Base-by-base conservation (phyloP, 768 basidiomycete species). In the Tulasnella sp. region DNA sequence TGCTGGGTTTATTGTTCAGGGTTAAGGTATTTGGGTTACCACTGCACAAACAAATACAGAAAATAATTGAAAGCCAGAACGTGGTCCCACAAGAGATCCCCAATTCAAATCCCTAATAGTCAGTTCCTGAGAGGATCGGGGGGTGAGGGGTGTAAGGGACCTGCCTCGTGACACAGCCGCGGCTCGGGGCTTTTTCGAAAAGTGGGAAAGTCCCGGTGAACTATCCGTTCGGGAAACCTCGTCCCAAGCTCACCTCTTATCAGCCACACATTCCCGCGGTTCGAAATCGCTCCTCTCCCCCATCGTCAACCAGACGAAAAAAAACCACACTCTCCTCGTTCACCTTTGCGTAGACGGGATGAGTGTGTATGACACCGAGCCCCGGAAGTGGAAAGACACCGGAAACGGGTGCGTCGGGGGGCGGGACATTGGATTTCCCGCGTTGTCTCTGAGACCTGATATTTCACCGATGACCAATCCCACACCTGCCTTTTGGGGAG, bases 141-240 rank as follows among this genome's bases (percentile, higher is more conserved):
- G 48, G 62, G 62, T n/a, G n/a, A n/a, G n/a, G n/a, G n/a, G 31
- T 27, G 6, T n/a, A 34, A n/a, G 62, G 27, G 27, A 27, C 34
- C 34, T 12, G 62, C 62, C 62, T 68, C 62, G 62, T 68, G 62
- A 68, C 62, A 68, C 34, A 68, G 62, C 62, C 62, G 62, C 62
- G 62, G 62, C 12, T 68, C 62, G 62, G 62, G 14, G 27, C 27
- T 34, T 5, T 34, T 68, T 68, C 62, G 62, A 27, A 68, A 68
- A 68, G 62, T n/a, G n/a, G 62, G 14, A 27, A 34, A 34, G 27
- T 68, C n/a, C 62, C 62, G 62, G 62, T 68, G n/a, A 27, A 6
- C 12, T 3, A 68, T 34, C 62, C 62, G 14, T 6, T 68, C 16
- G 10, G 6, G 62, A 31, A 24, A 52, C 3, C 62, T 16, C 2